A percentile compares a stretch with the other conserved stretches of the same genome.
Evolutionary conservation across 139 green algal species (phyloP).

Genomic region (Deuterostichococcus epilithicus): DNA sequence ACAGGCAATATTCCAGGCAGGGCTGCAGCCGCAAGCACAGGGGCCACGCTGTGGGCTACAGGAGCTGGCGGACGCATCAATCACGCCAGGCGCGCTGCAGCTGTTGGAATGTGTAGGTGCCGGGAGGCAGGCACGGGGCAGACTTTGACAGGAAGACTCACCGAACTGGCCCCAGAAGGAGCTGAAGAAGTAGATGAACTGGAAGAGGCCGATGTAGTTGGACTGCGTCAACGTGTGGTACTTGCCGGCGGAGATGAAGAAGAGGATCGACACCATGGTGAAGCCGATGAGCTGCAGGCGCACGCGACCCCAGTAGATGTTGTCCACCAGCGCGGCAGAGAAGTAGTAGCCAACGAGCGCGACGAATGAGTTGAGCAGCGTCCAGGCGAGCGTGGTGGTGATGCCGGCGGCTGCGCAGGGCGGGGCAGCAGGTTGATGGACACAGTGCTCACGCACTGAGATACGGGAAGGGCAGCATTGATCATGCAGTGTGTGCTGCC

Average conservation of each 20-base stretch:
- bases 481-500: too few species aligned
- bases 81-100: too few species aligned
- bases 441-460: too few species aligned
- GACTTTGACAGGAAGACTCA: background rate
- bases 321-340: conserved; percentile 58
- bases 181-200: conserved; percentile 76
- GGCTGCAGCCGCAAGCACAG: too few species aligned
- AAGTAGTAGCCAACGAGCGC: conserved; percentile 61
- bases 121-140: background rate
- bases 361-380: conserved; percentile 62
- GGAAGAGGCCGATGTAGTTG: conserved; percentile 40
- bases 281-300: conserved; percentile 58
- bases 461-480: too few species aligned
- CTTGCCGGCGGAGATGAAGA: conserved; percentile 47
- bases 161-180: conserved; percentile 77
- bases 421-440: too few species aligned
- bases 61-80: too few species aligned
- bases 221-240: conserved; percentile 39
- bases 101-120: too few species aligned
- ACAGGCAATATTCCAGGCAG: too few species aligned
- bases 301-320: conserved; percentile 43
- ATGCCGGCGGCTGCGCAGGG: conserved; percentile 29
- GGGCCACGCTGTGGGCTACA: too few species aligned
- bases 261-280: conserved; percentile 53
- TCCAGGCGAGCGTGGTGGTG: conserved; percentile 58